Base-by-base conservation (phyloP, 1,139 yeast species). In the Nakaseomyces uthaithaninus region DNA sequence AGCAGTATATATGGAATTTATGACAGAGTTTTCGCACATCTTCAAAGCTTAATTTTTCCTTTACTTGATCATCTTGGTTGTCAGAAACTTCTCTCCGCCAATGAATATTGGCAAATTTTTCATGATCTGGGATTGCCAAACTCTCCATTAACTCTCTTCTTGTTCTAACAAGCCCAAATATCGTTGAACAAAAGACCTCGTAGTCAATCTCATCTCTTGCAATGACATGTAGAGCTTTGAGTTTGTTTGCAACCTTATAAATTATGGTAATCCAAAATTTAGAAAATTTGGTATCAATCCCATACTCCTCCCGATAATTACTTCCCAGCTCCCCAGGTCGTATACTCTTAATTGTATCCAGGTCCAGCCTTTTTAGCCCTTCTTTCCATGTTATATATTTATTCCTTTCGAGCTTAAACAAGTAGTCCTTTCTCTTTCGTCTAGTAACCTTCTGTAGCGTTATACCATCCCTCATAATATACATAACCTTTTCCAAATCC, bases 261-360 rank as follows among this genome's bases (percentile, higher is more conserved):
- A 85, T 75, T 24, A 91, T 73, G 0, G 95, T 80, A 1, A 85
- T 71, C 98, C 98, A 91, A 15, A 75, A 66, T 11, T 68, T 65
- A 37, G 77, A 77, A 40, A 72, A 73, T 38, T 81, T 87, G 36
- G 75, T 66, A 1, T 89, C 74, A 1, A 87, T 72, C 36, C 80
- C 80, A 47, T 84, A 72, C 58, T 85, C 94, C 54, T 89, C 95
- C 44, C 95, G 67, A 55, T 86, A 89, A 47, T 83, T 82, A 20
- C 74, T 69, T 1, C 95, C 96, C 50, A 81, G 82, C 11, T 69
- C 71, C 9, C 80, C 86, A 9, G 72, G 67, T 41, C 87, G 65
- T 1, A 86, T 71, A 42, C 77, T 80, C 48, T 77, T 76, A 33
- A 91, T 81, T 42, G 77, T 76, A 56, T 84, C 95, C 12, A 86